These are phyloP conservation scores for Coniophora puteana DNA, from an alignment of 1,284 basidiomycete genomes.

Conservation along the genomic window DNA sequence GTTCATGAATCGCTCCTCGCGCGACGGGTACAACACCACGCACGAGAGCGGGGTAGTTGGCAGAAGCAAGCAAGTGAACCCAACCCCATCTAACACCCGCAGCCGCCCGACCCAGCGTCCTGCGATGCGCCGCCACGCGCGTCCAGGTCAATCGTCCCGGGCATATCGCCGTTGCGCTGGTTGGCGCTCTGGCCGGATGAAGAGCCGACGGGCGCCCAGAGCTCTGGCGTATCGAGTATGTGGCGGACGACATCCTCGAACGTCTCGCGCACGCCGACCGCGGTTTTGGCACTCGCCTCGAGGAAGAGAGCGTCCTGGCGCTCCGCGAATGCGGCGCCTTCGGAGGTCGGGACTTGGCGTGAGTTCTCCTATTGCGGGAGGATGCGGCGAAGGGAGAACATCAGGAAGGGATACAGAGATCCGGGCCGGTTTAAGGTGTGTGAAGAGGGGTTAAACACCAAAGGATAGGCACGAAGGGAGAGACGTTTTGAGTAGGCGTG, in stretches of 20 bases:
- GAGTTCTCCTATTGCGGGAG: slow-evolving; percentile 68
- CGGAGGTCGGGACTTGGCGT: slow-evolving; percentile 78
- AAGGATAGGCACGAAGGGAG: background rate
- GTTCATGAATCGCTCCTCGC: too few relatives aligned
- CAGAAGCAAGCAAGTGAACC: too few relatives aligned
- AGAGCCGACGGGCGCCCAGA: slow-evolving; percentile 47
- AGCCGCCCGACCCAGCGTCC: too few relatives aligned
- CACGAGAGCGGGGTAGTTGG: too few relatives aligned
- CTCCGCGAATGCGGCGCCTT: slow-evolving; percentile 80
- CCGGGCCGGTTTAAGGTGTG: background rate
- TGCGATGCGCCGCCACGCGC: background rate
- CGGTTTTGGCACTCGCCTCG: slow-evolving; percentile 87
- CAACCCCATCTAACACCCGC: too few relatives aligned
- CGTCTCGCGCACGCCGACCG: slow-evolving; percentile 73
- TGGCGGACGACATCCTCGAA: slow-evolving; percentile 80
- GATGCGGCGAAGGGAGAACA: background rate
- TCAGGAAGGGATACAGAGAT: background rate
- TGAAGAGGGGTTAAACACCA: background rate
- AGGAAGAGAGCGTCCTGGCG: slow-evolving; percentile 84
- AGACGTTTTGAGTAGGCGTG: background rate
- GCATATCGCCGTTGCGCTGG: slow-evolving; percentile 26
- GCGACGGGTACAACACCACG: too few relatives aligned
- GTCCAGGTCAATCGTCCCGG: slow-evolving; percentile 30
- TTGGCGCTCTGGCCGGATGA: slow-evolving; percentile 10
- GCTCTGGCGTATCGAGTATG: slow-evolving; percentile 65